Evolutionary conservation across 169 alveolate species (phyloP).

Genomic region (Plasmodium chabaudi): DNA sequence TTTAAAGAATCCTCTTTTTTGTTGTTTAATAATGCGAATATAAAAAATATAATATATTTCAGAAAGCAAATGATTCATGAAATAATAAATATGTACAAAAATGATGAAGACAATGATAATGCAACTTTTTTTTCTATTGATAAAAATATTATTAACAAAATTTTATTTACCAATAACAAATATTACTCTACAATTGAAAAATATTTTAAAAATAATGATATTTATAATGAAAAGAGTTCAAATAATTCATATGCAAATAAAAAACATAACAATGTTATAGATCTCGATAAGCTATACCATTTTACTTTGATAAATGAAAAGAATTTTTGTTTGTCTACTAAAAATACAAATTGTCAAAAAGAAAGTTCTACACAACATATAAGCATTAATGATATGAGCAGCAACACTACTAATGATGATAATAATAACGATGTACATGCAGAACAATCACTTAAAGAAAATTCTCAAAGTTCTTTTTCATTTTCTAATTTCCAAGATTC

Average conservation of each 20-base stretch:
- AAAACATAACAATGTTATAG: neutral
- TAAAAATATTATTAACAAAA: conserved; percentile 32
- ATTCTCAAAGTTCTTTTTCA: neutral
- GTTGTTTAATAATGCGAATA: conserved; percentile 45
- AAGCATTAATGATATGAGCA: neutral
- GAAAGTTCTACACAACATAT: neutral
- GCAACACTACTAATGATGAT: neutral
- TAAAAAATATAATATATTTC: conserved; percentile 58
- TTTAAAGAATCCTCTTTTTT: conserved; percentile 49
- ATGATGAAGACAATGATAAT: conserved; percentile 2
- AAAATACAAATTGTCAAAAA: neutral
- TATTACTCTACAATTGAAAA: conserved; percentile 2
- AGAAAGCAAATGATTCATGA: conserved; percentile 72
- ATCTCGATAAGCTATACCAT: neutral
- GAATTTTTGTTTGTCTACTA: neutral
- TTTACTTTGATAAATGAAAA: neutral
- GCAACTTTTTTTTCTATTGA: conserved; percentile 43
- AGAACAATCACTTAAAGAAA: neutral
- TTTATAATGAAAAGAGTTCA: neutral
- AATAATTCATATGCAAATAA: neutral
- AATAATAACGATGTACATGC: neutral
- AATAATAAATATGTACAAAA: conserved; percentile 31
- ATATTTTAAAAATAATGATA: conserved; percentile 1
- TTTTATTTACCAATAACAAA: conserved; percentile 53
- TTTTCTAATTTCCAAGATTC: neutral